Base-by-base conservation (phyloP, 2,329 filamentous ascomycete genomes). In the Tympanopsis confertula region DNA sequence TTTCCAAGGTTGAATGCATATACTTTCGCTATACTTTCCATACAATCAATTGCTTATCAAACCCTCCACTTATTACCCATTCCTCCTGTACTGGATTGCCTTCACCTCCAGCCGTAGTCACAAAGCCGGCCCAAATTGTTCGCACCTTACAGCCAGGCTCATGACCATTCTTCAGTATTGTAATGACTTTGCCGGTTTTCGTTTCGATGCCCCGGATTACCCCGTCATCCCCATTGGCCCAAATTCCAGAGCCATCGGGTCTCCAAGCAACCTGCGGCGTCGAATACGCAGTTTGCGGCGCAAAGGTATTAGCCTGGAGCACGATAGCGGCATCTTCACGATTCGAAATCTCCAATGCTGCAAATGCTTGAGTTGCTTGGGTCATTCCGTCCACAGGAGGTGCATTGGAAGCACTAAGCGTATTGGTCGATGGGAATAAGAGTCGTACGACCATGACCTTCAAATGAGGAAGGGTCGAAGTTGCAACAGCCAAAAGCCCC, bases 161-260 rank as follows among this genome's bases (percentile, higher is more conserved):
- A 52, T 78, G 74, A 2, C 65, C 71, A 36, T 55, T 51, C 38
- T 59, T 63, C 39, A 81, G 50, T 22, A 55, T 61, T 17, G 57
- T 54, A 19, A 69, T 53, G 2, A 78, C 55, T 51, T 74, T 79
- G 5, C 76, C 76, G 2, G 65, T 76, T 39, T 55, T 66, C 3
- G 64, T 59, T 50, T 80, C 75, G 5, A 81, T 57, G 1, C 75
- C 76, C 35, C 75, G 59, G 19, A 81, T 61, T 5, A 71, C 58
- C 1, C 77, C 76, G 50, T 81, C 77, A 46, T 81, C 76, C 3
- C 72, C 71, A 54, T 76, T 80, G 12, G 80, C 72, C 65, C 71
- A 81, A 0, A 81, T 56, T 0, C 76, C 76, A 30, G 62, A 68
- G 1, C 73, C 74, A 49, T 77, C 66, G 2, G 74, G 73, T 19